Conservation (phyloP, 2,329 filamentous ascomycete genomes). For the Phialophora expanda region DNA sequence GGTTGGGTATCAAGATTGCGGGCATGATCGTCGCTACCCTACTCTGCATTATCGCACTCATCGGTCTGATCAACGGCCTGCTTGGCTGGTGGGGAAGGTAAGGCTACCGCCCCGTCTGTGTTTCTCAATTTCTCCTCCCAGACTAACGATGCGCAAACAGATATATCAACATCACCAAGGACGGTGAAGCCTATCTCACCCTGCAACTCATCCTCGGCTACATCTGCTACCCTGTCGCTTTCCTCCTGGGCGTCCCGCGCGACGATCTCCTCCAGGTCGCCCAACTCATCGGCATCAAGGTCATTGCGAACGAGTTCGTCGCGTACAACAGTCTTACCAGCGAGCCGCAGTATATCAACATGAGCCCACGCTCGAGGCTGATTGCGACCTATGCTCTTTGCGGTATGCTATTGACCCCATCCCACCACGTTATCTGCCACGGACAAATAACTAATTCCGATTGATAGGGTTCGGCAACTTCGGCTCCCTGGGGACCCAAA, state of each 20-base stretch:
- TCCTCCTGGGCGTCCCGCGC: conserved; percentile 78
- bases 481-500: conserved; percentile 84
- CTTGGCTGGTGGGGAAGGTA: conserved; percentile 84
- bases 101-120: conserved; percentile 59
- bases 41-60: conserved; percentile 80
- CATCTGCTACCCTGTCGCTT: conserved; percentile 76
- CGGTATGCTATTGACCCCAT: conserved; percentile 47
- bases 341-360: conserved; percentile 57
- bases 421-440: background rate
- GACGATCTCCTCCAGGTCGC: conserved; percentile 73
- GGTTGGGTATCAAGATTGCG: conserved; percentile 84
- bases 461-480: conserved; percentile 76
- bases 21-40: conserved; percentile 80
- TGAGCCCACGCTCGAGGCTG: conserved; percentile 73
- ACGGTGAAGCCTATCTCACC: conserved; percentile 66
- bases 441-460: background rate
- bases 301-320: conserved; percentile 85
- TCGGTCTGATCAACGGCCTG: conserved; percentile 75
- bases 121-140: background rate
- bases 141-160: conserved; percentile 40
- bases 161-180: conserved; percentile 71
- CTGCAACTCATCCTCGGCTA: conserved; percentile 79
- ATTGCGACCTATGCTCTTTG: conserved; percentile 88
- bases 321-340: conserved; percentile 67
- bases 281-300: conserved; percentile 80